Conservation (phyloP, 805 yeast genomes). For the Yamadazyma tumulicola region DNA sequence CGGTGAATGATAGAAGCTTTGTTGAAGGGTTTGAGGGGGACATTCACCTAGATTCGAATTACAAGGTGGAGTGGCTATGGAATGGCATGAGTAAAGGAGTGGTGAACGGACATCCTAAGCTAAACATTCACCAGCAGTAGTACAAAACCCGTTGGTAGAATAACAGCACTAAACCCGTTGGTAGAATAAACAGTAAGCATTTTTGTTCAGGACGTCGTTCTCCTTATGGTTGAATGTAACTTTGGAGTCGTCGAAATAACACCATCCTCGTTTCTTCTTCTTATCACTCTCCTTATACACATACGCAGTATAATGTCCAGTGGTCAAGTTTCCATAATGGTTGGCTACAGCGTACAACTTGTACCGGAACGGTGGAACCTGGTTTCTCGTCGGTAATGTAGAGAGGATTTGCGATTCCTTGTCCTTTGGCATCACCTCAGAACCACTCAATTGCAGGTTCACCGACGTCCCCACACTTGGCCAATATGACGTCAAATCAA, state of each 20-base stretch:
- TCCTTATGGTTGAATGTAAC: constrained; percentile 51
- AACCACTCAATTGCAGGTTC: constrained; percentile 11
- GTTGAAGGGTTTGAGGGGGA: constrained; percentile 76
- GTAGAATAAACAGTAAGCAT: constrained; percentile 83
- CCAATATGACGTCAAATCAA: constrained; percentile 74
- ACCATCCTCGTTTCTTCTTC: constrained; percentile 61
- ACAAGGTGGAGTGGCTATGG: constrained; percentile 64
- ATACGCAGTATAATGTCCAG: constrained; percentile 87
- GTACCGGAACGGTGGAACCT: constrained; percentile 75
- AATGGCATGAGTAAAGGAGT: constrained; percentile 57
- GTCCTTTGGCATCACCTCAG: constrained; percentile 27
- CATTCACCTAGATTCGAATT: constrained; percentile 43
- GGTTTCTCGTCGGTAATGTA: constrained; percentile 64
- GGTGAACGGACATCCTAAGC: constrained; percentile 53
- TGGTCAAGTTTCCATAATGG: constrained; percentile 76
- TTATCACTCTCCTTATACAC: constrained; percentile 52
- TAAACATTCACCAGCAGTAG: constrained; percentile 29
- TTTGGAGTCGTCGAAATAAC: constrained; percentile 75
- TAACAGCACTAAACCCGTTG: constrained; percentile 35
- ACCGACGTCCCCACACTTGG: constrained; percentile 43
- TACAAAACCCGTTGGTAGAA: neutral
- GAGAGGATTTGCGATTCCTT: constrained; percentile 44
- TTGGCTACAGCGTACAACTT: constrained; percentile 76
- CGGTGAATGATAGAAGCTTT: constrained; percentile 77
- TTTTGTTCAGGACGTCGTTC: constrained; percentile 58